These are phyloP conservation scores for Coemansia furcata DNA, from an alignment of 192 early-diverging fungal species.

Conservation along the genomic window DNA sequence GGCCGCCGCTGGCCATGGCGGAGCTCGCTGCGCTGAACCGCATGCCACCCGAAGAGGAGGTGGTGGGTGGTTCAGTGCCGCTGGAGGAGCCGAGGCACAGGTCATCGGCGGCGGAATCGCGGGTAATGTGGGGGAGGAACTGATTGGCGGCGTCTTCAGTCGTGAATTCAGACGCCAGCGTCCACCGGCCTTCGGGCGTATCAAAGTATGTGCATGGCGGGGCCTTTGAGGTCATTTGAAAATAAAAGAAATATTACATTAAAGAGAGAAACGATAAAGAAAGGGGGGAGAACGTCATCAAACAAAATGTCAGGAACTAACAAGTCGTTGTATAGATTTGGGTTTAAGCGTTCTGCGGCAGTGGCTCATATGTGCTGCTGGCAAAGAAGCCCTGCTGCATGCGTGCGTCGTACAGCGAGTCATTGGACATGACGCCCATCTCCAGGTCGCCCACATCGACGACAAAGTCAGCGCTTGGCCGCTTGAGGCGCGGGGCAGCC, in stretches of 20 bases:
- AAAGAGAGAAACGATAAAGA: not conserved
- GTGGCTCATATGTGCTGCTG: no score
- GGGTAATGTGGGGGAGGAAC: conserved; percentile 34
- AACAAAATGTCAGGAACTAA: not conserved
- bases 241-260: conserved; percentile 1
- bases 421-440: no score
- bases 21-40: conserved; percentile 29
- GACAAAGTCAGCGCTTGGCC: no score
- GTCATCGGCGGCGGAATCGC: conserved; percentile 35
- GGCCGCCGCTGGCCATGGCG: conserved; percentile 27
- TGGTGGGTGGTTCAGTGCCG: not conserved
- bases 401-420: no score
- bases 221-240: not conserved
- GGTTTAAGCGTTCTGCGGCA: no score
- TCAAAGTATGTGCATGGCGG: conserved; percentile 26
- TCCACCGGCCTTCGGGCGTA: conserved; percentile 49
- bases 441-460: no score
- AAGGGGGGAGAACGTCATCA: not conserved
- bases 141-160: conserved; percentile 52
- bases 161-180: conserved; percentile 33
- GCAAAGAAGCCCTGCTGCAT: no score
- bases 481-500: no score
- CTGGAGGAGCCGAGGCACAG: conserved; percentile 28
- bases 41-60: not conserved
- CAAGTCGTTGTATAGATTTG: not conserved